These are phyloP conservation scores for Coniochaeta sp. DNA, from an alignment of 2,329 filamentous ascomycete genomes.

Conservation along the genomic window DNA sequence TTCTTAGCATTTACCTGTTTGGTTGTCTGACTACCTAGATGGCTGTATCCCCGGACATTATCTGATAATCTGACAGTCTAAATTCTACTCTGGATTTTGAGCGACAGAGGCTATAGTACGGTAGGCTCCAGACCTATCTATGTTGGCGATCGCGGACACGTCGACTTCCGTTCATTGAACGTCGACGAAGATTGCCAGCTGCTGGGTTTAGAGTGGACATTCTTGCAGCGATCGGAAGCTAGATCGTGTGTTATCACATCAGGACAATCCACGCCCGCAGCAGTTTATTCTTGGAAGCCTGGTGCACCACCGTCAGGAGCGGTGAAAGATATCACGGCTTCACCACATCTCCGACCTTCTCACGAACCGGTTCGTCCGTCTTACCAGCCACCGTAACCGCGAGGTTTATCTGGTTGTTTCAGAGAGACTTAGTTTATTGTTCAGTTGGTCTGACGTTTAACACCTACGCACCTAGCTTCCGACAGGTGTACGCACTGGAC, in stretches of 20 bases:
- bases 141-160: neutral
- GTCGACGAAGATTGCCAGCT: neutral
- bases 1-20: neutral
- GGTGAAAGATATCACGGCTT: neutral
- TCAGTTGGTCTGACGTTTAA: too few species aligned
- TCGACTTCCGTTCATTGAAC: too few species aligned
- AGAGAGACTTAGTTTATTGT: neutral
- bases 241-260: conserved; percentile 1
- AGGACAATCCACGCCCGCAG: neutral
- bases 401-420: neutral
- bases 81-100: neutral
- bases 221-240: neutral
- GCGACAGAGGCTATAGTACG: neutral
- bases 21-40: neutral
- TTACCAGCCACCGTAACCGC: neutral
- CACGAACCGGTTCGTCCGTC: neutral
- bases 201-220: neutral
- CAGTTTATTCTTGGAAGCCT: neutral
- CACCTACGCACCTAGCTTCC: neutral
- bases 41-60: neutral
- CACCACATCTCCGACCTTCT: neutral
- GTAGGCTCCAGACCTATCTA: neutral
- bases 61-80: neutral
- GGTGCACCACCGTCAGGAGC: neutral
- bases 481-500: neutral